These are phyloP conservation scores for Diaporthe vexans DNA, from an alignment of 2,329 filamentous ascomycete genomes.

Conservation along the genomic window DNA sequence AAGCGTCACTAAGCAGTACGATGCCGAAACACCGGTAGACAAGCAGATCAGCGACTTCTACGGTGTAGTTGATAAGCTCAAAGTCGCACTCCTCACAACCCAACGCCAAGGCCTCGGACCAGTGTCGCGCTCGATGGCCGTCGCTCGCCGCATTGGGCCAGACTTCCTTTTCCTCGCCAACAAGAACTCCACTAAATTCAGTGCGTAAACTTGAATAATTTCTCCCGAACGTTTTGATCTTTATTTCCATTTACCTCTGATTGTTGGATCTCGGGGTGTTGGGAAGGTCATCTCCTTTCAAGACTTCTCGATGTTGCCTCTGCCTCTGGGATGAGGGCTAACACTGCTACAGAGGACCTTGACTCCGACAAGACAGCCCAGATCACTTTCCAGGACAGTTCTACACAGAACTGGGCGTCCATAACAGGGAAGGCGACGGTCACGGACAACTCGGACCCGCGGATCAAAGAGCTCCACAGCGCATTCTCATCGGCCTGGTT, in stretches of 20 bases:
- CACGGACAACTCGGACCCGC: not conserved
- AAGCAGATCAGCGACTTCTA: not conserved
- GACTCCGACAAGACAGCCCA: not conserved
- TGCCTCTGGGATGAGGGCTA: not conserved
- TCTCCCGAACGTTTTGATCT: too few relatives aligned
- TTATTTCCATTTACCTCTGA: too few relatives aligned
- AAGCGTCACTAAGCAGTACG: not conserved
- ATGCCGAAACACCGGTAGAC: not conserved
- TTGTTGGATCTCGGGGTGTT: not conserved
- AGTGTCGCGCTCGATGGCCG: not conserved
- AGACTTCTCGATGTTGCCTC: not conserved
- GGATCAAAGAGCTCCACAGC: not conserved
- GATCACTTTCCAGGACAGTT: not conserved
- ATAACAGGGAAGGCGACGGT: not conserved
- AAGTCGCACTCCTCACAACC: not conserved
- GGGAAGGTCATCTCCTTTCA: too few relatives aligned
- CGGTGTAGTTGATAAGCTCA: not conserved
- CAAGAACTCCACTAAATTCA: not conserved
- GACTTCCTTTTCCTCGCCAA: constrained; percentile 2
- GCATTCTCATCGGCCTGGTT: not conserved
- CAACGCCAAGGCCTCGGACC: not conserved
- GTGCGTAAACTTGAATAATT: not conserved
- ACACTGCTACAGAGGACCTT: not conserved
- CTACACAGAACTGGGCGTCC: not conserved
- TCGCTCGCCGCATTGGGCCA: not conserved